These are phyloP conservation scores for Misopates orontium DNA, from an alignment of 257 asterid species.

Conservation along the genomic window DNA sequence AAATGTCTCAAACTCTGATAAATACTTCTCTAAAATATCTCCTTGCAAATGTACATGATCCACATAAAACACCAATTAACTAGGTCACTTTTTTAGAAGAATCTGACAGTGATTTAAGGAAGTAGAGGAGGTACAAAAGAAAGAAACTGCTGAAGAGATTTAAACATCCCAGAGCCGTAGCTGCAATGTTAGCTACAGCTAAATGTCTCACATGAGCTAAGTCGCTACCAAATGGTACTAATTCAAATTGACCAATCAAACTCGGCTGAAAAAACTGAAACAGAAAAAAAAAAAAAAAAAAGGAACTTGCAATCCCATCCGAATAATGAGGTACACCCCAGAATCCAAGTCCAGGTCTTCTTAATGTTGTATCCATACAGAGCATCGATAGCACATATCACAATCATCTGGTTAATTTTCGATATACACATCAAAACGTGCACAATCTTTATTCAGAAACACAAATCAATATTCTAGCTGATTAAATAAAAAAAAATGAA, in stretches of 20 bases:
- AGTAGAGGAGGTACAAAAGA: not conserved
- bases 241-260: too few relatives aligned
- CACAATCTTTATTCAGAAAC: constrained; percentile 4
- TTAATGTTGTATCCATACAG: constrained; percentile 1
- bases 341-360: constrained; percentile 4
- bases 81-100: not conserved
- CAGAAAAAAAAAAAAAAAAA: too few relatives aligned
- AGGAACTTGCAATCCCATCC: not conserved
- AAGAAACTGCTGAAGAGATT: constrained; percentile 6
- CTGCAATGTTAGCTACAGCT: too few relatives aligned
- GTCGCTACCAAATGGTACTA: too few relatives aligned
- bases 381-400: not conserved
- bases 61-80: not conserved
- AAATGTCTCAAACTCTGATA: not conserved
- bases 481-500: too few relatives aligned
- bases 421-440: not conserved
- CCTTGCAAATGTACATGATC: constrained; percentile 12
- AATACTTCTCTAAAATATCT: not conserved
- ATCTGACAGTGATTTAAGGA: not conserved
- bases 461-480: not conserved
- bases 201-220: too few relatives aligned
- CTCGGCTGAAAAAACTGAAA: too few relatives aligned
- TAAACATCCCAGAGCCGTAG: not conserved
- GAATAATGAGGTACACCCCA: not conserved
- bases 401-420: constrained; percentile 1